Conservation (phyloP, 208 protist genomes). For the Trypanosoma rangeli region DNA sequence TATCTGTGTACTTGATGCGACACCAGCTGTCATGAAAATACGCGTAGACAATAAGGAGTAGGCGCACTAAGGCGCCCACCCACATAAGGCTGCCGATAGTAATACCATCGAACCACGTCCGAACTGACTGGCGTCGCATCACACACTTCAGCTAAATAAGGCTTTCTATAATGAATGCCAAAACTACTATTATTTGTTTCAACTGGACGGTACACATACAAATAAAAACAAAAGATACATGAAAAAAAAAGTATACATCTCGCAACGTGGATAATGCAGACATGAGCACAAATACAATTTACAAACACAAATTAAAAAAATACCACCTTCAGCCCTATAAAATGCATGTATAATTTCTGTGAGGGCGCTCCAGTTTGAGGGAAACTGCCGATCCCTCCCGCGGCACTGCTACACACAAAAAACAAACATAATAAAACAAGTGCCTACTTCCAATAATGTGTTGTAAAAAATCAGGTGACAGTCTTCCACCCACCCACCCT, state of each 20-base stretch:
- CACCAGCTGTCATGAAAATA: slow-evolving; percentile 79
- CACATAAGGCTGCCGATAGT: slow-evolving; percentile 36
- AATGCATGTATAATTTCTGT: not conserved
- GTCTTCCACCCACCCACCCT: not conserved
- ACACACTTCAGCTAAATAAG: not conserved
- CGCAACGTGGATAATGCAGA: not conserved
- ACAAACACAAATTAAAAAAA: not conserved
- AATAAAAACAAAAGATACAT: not conserved
- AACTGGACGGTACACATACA: too few relatives aligned
- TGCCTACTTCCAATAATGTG: not conserved
- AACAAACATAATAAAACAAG: slow-evolving; percentile 4
- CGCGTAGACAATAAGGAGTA: slow-evolving; percentile 75
- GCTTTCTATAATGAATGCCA: not conserved
- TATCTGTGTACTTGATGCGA: slow-evolving; percentile 95
- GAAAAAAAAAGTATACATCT: not conserved
- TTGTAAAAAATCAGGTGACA: not conserved
- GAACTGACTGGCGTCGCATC: not conserved
- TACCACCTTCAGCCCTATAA: not conserved
- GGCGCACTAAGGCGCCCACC: slow-evolving; percentile 48
- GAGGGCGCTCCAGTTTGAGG: too few relatives aligned
- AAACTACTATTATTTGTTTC: not conserved
- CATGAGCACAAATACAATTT: not conserved
- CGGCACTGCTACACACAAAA: not conserved
- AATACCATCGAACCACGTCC: slow-evolving; percentile 7
- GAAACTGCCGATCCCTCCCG: too few relatives aligned